Conservation (phyloP, 176 grass and related monocot species). For the Canna indica region DNA sequence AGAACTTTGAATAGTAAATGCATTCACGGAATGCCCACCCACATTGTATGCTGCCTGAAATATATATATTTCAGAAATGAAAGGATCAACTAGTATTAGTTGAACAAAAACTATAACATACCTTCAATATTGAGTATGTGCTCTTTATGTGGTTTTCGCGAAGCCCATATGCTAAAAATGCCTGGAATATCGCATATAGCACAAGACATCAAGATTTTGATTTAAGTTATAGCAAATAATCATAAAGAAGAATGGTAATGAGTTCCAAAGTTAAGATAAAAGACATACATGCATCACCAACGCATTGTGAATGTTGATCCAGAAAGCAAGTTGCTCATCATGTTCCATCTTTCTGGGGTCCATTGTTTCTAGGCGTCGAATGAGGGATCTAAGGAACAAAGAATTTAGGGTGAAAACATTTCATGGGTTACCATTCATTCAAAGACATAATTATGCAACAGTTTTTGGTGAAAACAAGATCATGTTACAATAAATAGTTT, state of each 20-base stretch:
- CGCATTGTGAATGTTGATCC: slow-evolving; percentile 43
- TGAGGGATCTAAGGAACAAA: slow-evolving; percentile 11
- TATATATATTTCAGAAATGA: slow-evolving; percentile 22
- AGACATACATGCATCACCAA: slow-evolving; percentile 40
- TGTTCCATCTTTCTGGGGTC: slow-evolving; percentile 34
- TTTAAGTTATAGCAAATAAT: neutral
- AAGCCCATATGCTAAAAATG: slow-evolving; percentile 38
- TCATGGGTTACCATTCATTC: neutral
- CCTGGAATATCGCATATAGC: slow-evolving; percentile 6
- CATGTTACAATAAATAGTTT: no score
- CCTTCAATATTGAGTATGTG: slow-evolving; percentile 27
- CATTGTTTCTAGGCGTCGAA: slow-evolving; percentile 18
- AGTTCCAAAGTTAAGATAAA: neutral
- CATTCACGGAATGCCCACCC: slow-evolving; percentile 81
- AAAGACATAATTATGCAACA: neutral
- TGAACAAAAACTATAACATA: slow-evolving; percentile 1
- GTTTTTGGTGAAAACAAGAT: no score
- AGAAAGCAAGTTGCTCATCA: slow-evolving; percentile 33
- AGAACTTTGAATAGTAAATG: slow-evolving; percentile 65
- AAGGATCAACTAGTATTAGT: neutral
- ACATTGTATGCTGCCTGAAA: slow-evolving; percentile 84
- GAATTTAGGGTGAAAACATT: no score
- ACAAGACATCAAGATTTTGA: neutral
- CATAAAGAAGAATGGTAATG: neutral
- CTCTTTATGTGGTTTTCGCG: slow-evolving; percentile 33